phyloP scores from a whole-genome alignment of 2,329 filamentous ascomycete genomes.

The Exophiala spinifera region DNA sequence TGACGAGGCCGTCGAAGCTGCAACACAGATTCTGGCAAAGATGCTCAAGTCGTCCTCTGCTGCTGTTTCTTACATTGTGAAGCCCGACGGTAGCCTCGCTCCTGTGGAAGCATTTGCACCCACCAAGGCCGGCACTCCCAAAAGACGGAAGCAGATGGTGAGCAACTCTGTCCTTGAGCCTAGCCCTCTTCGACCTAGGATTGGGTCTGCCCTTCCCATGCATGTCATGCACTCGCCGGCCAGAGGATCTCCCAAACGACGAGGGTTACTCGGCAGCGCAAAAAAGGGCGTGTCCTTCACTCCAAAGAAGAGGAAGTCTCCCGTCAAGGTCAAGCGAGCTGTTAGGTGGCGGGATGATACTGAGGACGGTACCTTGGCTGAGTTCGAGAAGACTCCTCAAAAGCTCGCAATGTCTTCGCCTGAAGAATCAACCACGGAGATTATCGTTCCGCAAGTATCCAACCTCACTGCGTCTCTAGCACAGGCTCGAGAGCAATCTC shows the following conservation, averaged over 20 bases:
- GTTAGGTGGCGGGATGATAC: constrained; percentile 94
- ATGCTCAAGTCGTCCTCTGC: constrained; percentile 73
- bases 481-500: constrained; percentile 35
- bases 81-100: constrained; percentile 70
- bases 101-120: constrained; percentile 63
- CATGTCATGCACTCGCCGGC: constrained; percentile 57
- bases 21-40: constrained; percentile 71
- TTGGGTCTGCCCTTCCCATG: constrained; percentile 32
- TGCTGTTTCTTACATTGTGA: constrained; percentile 78
- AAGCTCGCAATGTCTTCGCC: constrained; percentile 42
- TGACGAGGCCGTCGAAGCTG: constrained; percentile 75
- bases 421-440: constrained; percentile 56
- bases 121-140: constrained; percentile 70
- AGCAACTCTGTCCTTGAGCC: constrained; percentile 41
- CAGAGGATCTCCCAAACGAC: constrained; percentile 75
- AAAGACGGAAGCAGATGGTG: constrained; percentile 55
- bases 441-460: constrained; percentile 48
- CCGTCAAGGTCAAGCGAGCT: constrained; percentile 62
- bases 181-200: constrained; percentile 49
- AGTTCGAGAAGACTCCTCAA: constrained; percentile 88
- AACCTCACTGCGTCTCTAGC: constrained; percentile 44
- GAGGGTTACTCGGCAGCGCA: constrained; percentile 58
- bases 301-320: constrained; percentile 72
- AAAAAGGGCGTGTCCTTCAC: constrained; percentile 73
- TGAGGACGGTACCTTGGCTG: constrained; percentile 78